Evolutionary conservation across 2,329 filamentous ascomycete species (phyloP).

Genomic region (Exserohilum turcica): DNA sequence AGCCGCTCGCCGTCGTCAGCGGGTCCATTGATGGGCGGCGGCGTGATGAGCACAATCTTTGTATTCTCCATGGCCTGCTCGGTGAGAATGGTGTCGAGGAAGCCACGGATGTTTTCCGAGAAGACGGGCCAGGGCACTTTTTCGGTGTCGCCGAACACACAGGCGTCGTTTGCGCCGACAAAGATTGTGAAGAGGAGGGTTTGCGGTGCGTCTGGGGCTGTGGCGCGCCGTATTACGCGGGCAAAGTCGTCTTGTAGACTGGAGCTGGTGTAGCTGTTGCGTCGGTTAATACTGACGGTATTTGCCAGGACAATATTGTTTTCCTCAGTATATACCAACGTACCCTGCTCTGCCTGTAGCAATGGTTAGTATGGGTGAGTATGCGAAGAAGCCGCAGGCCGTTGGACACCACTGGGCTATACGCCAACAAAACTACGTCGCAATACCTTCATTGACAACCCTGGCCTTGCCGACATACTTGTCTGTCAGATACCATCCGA

Average conservation of each 20-base stretch:
- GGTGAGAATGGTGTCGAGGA: constrained; percentile 42
- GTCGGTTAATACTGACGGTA: neutral
- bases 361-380: neutral
- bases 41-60: constrained; percentile 47
- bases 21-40: constrained; percentile 44
- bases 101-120: constrained; percentile 44
- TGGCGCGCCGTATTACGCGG: constrained; percentile 29
- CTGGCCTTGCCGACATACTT: constrained; percentile 24
- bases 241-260: constrained; percentile 30
- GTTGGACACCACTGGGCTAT: neutral
- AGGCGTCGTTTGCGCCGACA: constrained; percentile 50
- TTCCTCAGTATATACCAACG: neutral
- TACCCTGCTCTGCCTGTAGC: constrained; percentile 33
- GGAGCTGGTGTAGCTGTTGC: constrained; percentile 36
- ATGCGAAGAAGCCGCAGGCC: neutral
- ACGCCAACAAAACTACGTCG: neutral
- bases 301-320: too few relatives aligned
- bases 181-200: constrained; percentile 50
- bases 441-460: constrained; percentile 32
- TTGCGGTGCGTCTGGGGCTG: constrained; percentile 19
- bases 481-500: constrained; percentile 27
- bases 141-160: constrained; percentile 27
- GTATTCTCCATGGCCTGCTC: constrained; percentile 37
- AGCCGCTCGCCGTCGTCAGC: constrained; percentile 4
- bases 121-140: constrained; percentile 43